Percentiles rank a stretch among this genome's conserved stretches.
Evolutionary conservation across 345 rosid species (phyloP).

Genomic region (Hypericum perforatum): DNA sequence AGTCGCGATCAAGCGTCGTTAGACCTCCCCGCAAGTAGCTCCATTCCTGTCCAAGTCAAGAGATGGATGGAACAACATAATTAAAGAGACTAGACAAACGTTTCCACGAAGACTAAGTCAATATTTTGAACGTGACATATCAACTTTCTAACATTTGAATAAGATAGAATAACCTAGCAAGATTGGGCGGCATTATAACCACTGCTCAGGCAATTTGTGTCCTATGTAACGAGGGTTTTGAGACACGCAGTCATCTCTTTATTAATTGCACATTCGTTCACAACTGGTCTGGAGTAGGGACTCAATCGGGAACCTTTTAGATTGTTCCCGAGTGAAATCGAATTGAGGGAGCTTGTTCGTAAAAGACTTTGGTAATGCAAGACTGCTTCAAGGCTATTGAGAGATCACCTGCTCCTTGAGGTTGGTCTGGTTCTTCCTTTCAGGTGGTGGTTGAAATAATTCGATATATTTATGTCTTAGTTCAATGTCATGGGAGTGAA

Average conservation of each 20-base stretch:
- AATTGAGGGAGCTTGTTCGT: constrained; percentile 21
- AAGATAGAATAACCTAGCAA: no score
- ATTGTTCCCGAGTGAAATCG: constrained; percentile 27
- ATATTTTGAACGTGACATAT: no score
- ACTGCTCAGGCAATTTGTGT: no score
- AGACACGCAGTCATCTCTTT: background rate
- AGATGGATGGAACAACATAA: no score
- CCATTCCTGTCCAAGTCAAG: constrained; percentile 6
- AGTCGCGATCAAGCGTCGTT: constrained; percentile 5
- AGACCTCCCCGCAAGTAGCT: constrained; percentile 7
- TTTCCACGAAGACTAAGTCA: no score
- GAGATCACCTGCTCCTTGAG: constrained; percentile 7
- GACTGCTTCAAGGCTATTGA: constrained; percentile 8
- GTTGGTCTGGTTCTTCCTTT: background rate
- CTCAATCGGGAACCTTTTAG: no score
- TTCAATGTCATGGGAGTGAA: no score
- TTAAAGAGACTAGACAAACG: no score
- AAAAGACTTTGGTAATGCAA: constrained; percentile 12
- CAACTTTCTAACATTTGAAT: no score
- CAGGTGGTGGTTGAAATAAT: background rate
- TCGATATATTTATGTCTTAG: no score
- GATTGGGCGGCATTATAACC: no score
- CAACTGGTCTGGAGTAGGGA: constrained; percentile 19
- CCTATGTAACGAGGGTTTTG: no score
- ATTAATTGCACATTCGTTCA: constrained; percentile 14